Evolutionary conservation across 1,284 basidiomycete species (phyloP).

Genomic region (Hymenochaete sp.): DNA sequence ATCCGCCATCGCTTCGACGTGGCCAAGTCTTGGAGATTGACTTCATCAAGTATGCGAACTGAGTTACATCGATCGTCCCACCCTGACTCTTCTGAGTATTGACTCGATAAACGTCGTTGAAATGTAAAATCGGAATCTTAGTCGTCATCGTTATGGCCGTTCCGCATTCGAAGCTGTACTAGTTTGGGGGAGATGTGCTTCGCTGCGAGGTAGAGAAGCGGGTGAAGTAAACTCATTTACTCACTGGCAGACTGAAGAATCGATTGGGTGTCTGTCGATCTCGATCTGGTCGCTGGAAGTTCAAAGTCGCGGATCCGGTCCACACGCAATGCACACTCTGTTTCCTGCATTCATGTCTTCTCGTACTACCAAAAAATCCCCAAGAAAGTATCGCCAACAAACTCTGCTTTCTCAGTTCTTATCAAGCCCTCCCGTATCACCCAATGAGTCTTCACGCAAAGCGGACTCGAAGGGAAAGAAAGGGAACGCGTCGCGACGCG

Average conservation of each 20-base stretch:
- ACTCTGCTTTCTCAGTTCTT: slow-evolving; percentile 10
- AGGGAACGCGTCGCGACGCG: no score
- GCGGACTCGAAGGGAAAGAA: background rate
- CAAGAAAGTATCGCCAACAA: slow-evolving; percentile 11
- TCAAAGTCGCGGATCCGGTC: slow-evolving; percentile 28
- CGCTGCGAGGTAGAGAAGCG: no score
- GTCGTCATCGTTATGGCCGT: no score
- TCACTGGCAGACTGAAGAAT: no score
- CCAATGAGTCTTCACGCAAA: background rate
- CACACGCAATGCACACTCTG: background rate
- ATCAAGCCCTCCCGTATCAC: slow-evolving; percentile 13
- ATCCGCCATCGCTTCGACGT: slow-evolving; percentile 37
- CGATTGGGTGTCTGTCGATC: slow-evolving; percentile 36
- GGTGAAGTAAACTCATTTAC: no score
- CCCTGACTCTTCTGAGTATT: slow-evolving; percentile 54
- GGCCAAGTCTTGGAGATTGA: slow-evolving; percentile 48
- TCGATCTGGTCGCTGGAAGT: slow-evolving; percentile 13
- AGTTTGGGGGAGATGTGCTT: no score
- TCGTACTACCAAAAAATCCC: background rate
- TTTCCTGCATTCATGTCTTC: background rate
- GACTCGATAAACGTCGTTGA: slow-evolving; percentile 74
- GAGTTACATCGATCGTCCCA: slow-evolving; percentile 66
- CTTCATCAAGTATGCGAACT: slow-evolving; percentile 59
- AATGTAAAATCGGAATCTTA: slow-evolving; percentile 47
- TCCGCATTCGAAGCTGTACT: no score